Evolutionary conservation across 2,329 filamentous ascomycete species (phyloP).

Genomic region (Pleomassaria siparia): DNA sequence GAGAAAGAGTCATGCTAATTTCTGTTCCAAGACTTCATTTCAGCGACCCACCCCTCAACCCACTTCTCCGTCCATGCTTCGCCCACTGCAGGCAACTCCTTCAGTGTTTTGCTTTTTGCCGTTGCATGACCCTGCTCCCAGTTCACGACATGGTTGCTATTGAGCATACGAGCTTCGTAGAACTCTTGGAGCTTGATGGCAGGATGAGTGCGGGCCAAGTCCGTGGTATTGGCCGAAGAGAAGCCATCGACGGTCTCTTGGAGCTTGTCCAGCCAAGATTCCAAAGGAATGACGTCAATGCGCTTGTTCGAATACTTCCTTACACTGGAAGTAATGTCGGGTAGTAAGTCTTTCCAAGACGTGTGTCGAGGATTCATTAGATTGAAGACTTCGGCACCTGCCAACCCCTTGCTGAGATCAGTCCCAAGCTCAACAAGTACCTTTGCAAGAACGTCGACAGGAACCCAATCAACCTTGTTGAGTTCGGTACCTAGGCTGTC

Average conservation of each 20-base stretch:
- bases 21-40: not conserved
- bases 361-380: constrained; percentile 2
- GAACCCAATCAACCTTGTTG: constrained; percentile 29
- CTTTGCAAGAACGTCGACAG: constrained; percentile 16
- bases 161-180: constrained; percentile 8
- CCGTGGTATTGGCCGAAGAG: constrained; percentile 2
- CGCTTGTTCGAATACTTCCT: constrained; percentile 4
- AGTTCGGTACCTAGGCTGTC: constrained; percentile 14
- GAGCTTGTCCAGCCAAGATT: constrained; percentile 2
- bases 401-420: not conserved
- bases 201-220: constrained; percentile 8
- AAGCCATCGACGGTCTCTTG: not conserved
- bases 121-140: constrained; percentile 7
- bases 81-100: constrained; percentile 4
- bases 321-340: constrained; percentile 1
- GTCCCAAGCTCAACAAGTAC: constrained; percentile 6
- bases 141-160: constrained; percentile 1
- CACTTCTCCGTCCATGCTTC: constrained; percentile 8
- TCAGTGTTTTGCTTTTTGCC: constrained; percentile 1
- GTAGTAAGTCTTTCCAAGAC: constrained; percentile 5
- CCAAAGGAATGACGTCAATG: constrained; percentile 1
- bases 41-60: constrained; percentile 1
- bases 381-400: constrained; percentile 6
- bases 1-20: too few relatives aligned
- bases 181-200: constrained; percentile 10